Percentiles rank a stretch among this genome's conserved stretches.
phyloP scores from a whole-genome alignment of 176 grass and related monocot species.

The Thalia dealbata region DNA sequence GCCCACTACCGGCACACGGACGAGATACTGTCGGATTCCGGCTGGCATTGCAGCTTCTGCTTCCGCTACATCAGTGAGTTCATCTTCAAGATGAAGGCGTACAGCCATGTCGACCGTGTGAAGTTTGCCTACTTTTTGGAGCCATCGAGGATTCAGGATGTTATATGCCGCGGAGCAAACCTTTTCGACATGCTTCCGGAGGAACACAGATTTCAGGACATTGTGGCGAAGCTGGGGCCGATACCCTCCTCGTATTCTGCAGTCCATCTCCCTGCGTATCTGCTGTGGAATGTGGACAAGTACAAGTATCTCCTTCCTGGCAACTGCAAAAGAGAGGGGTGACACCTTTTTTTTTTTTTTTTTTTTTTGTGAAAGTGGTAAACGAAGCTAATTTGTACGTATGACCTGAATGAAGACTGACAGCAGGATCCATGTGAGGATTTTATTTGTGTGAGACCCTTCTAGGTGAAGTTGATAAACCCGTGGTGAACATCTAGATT shows the following conservation, averaged over 20 bases:
- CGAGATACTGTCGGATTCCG: conserved; percentile 8
- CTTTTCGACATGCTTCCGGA: conserved; percentile 10
- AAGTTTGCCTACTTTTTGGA: conserved; percentile 2
- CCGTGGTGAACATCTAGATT: background rate
- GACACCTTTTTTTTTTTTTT: too few relatives aligned
- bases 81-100: conserved; percentile 5
- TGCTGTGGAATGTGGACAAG: background rate
- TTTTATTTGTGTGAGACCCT: background rate
- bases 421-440: background rate
- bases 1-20: conserved; percentile 10
- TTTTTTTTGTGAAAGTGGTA: too few relatives aligned
- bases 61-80: conserved; percentile 8
- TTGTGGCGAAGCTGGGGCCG: background rate
- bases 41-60: conserved; percentile 15
- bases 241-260: conserved; percentile 3
- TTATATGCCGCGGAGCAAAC: conserved; percentile 7
- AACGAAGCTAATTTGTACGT: background rate
- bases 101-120: conserved; percentile 7
- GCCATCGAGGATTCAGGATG: conserved; percentile 9
- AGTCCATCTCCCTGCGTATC: conserved; percentile 1
- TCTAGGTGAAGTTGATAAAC: background rate
- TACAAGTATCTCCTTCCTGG: conserved; percentile 12
- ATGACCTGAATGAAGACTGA: background rate
- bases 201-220: conserved; percentile 7
- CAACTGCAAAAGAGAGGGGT: conserved; percentile 10